Conservation (phyloP, 2,329 filamentous ascomycete species). For the Colletotrichum euphorbiae region DNA sequence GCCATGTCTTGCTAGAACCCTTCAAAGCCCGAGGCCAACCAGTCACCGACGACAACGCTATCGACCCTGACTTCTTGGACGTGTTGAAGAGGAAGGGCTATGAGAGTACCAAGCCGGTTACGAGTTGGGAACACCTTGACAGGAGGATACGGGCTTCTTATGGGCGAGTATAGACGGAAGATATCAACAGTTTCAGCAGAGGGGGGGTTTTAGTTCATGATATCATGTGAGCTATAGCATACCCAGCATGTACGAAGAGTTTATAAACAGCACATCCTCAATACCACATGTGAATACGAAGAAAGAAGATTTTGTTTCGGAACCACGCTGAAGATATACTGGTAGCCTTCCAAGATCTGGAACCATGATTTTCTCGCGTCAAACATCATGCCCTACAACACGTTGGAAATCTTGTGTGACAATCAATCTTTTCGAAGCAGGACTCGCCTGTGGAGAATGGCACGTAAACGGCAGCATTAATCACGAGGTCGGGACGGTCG, state of each 20-base stretch:
- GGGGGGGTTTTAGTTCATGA: too few relatives aligned
- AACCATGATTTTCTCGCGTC: conserved; percentile 1
- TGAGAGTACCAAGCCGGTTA: conserved; percentile 29
- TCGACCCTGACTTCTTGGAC: conserved; percentile 27
- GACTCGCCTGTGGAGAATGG: conserved; percentile 49
- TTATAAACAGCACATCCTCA: too few relatives aligned
- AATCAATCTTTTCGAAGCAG: neutral
- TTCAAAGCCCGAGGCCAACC: neutral
- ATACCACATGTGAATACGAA: too few relatives aligned
- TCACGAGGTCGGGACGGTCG: conserved; percentile 46
- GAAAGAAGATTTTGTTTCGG: too few relatives aligned
- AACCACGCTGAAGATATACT: neutral
- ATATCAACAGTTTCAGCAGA: too few relatives aligned
- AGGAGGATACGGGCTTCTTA: conserved; percentile 39
- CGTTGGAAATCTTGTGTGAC: neutral
- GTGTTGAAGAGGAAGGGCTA: conserved; percentile 38
- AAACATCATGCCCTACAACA: conserved; percentile 42
- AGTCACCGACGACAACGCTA: neutral
- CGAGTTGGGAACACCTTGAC: conserved; percentile 34
- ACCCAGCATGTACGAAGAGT: neutral
- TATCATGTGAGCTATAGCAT: neutral
- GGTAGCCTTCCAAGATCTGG: neutral
- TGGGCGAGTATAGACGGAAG: neutral
- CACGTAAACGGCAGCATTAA: conserved; percentile 45
- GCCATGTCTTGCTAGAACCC: conserved; percentile 34